These are phyloP conservation scores for Neonectria ditissima DNA, from an alignment of 2,329 filamentous ascomycete species.

Conservation along the genomic window DNA sequence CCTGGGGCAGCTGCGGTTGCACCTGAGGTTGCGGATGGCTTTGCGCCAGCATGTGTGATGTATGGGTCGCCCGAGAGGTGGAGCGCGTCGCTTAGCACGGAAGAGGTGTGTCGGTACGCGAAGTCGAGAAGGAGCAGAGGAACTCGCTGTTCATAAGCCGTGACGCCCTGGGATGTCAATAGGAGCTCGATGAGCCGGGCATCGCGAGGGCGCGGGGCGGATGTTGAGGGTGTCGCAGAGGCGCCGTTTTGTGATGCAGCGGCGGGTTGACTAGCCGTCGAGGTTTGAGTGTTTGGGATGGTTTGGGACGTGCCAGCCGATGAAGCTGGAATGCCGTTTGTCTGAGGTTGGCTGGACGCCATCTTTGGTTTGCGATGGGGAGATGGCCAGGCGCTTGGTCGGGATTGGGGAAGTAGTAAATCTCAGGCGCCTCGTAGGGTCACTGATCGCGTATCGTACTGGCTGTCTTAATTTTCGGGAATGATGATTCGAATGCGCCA, in stretches of 20 bases:
- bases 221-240: constrained; percentile 49
- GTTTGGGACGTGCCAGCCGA: constrained; percentile 54
- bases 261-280: constrained; percentile 44
- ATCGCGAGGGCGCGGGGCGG: constrained; percentile 76
- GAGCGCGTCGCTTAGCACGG: constrained; percentile 77
- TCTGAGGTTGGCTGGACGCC: constrained; percentile 59
- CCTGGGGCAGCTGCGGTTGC: constrained; percentile 60
- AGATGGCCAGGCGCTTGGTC: constrained; percentile 9
- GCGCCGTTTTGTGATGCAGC: constrained; percentile 41
- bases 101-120: constrained; percentile 83
- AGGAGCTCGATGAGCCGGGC: constrained; percentile 83
- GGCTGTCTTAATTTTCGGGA: background rate
- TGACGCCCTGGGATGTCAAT: constrained; percentile 81
- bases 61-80: constrained; percentile 78
- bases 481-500: background rate
- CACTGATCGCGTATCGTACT: background rate
- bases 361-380: constrained; percentile 37
- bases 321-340: constrained; percentile 63
- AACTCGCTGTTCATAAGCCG: constrained; percentile 83
- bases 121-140: constrained; percentile 87
- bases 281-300: constrained; percentile 51
- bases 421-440: background rate
- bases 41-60: constrained; percentile 66
- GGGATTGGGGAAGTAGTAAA: constrained; percentile 2
- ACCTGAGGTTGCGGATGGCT: constrained; percentile 62